Evolutionary conservation across 202 grass and related monocot species (phyloP).

Genomic region (Schoenoplectus tabernaemontani): DNA sequence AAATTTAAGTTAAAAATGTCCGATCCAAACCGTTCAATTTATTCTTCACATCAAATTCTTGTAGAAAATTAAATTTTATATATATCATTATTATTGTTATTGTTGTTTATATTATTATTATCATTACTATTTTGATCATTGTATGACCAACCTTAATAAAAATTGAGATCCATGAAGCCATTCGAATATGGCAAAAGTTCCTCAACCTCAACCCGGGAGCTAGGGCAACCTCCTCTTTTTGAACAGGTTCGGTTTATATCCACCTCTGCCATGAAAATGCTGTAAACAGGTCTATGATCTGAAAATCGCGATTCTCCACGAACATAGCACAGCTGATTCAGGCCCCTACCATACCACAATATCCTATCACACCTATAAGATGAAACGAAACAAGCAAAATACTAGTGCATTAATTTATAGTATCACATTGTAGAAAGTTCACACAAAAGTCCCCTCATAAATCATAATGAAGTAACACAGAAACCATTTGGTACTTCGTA

Average conservation of each 20-base stretch:
- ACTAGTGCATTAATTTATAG: neutral
- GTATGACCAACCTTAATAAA: slow-evolving; percentile 30
- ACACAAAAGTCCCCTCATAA: neutral
- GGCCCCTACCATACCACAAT: slow-evolving; percentile 79
- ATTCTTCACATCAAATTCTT: no score
- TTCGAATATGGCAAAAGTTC: slow-evolving; percentile 56
- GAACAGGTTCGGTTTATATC: slow-evolving; percentile 48
- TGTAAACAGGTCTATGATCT: slow-evolving; percentile 89
- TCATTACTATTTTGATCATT: neutral
- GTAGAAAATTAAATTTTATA: no score
- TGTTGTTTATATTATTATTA: neutral
- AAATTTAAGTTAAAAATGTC: no score
- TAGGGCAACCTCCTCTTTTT: slow-evolving; percentile 18
- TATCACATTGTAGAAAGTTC: neutral
- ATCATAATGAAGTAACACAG: neutral
- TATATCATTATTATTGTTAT: neutral
- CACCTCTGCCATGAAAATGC: slow-evolving; percentile 82
- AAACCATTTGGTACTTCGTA: neutral
- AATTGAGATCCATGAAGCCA: slow-evolving; percentile 72
- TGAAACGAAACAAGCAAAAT: neutral
- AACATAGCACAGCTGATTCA: slow-evolving; percentile 73
- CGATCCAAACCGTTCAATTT: no score
- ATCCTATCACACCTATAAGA: slow-evolving; percentile 90
- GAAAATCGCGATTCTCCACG: slow-evolving; percentile 87
- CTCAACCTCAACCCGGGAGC: slow-evolving; percentile 59